phyloP scores from a whole-genome alignment of 2,329 filamentous ascomycete species.

The Drechslerella dactyloides region DNA sequence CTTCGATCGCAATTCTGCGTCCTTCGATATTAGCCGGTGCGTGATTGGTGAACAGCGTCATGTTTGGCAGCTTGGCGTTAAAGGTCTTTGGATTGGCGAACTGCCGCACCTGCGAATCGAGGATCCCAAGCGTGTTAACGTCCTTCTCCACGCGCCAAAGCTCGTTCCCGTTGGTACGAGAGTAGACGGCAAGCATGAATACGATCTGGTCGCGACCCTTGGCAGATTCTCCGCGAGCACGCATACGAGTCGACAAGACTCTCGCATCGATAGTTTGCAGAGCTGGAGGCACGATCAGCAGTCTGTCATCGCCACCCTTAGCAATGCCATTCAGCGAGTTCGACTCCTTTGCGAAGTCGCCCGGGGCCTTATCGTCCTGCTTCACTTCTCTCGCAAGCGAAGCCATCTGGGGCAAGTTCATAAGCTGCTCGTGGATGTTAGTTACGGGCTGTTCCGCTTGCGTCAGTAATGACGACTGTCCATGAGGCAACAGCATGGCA shows the following conservation, averaged over 20 bases:
- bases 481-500: constrained; percentile 33
- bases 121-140: constrained; percentile 75
- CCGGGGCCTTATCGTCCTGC: constrained; percentile 46
- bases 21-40: constrained; percentile 92
- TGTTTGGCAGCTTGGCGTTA: constrained; percentile 78
- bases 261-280: constrained; percentile 82
- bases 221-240: constrained; percentile 38
- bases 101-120: constrained; percentile 82
- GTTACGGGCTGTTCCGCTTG: constrained; percentile 43
- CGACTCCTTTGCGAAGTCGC: constrained; percentile 48
- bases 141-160: constrained; percentile 97
- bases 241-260: constrained; percentile 89
- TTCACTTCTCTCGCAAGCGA: constrained; percentile 48
- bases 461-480: constrained; percentile 32
- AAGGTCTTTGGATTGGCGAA: constrained; percentile 66
- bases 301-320: constrained; percentile 47
- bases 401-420: constrained; percentile 47
- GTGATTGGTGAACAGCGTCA: constrained; percentile 86
- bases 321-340: constrained; percentile 48
- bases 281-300: constrained; percentile 60
- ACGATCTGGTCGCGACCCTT: constrained; percentile 58
- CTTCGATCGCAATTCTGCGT: constrained; percentile 77
- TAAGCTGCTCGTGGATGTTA: constrained; percentile 48
- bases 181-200: constrained; percentile 85
- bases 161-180: constrained; percentile 75